phyloP scores from a whole-genome alignment of 2,329 filamentous ascomycete species.

The Penicillium verrucosum region DNA sequence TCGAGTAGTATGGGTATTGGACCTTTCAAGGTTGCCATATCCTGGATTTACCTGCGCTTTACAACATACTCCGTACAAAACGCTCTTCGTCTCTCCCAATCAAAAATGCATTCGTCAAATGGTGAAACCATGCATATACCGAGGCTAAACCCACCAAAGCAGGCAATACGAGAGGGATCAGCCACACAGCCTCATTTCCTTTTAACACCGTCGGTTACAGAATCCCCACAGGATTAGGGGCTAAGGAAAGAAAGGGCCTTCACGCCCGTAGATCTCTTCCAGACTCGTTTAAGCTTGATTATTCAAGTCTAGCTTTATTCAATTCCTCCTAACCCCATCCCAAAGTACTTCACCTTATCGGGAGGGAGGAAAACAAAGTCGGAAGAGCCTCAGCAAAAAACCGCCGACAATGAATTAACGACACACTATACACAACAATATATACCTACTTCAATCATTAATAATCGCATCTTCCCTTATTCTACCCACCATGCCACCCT shows the following conservation, averaged over 20 bases:
- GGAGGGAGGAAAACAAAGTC: not conserved
- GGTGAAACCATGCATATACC: not conserved
- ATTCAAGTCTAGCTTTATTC: not conserved
- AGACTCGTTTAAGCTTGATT: constrained; percentile 3
- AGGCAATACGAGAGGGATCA: constrained; percentile 16
- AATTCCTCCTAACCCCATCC: not conserved
- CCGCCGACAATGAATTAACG: constrained; percentile 11
- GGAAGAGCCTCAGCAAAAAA: not conserved
- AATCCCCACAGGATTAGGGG: not conserved
- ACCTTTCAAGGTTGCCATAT: not conserved
- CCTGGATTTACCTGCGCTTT: not conserved
- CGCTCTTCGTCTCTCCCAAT: not conserved
- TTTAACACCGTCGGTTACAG: not conserved
- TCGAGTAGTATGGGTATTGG: not conserved
- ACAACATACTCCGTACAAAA: not conserved
- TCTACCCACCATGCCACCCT: constrained; percentile 23
- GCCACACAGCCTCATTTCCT: constrained; percentile 7
- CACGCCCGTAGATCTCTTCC: constrained; percentile 10
- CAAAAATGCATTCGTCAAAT: not conserved
- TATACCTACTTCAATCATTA: not conserved
- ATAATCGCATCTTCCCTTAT: not conserved
- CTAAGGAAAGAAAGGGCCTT: constrained; percentile 1
- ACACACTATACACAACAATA: not conserved
- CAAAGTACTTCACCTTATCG: not conserved
- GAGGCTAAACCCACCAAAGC: not conserved